Conservation (phyloP, 495 filamentous ascomycete genomes). For the Podospora fimiseda region DNA sequence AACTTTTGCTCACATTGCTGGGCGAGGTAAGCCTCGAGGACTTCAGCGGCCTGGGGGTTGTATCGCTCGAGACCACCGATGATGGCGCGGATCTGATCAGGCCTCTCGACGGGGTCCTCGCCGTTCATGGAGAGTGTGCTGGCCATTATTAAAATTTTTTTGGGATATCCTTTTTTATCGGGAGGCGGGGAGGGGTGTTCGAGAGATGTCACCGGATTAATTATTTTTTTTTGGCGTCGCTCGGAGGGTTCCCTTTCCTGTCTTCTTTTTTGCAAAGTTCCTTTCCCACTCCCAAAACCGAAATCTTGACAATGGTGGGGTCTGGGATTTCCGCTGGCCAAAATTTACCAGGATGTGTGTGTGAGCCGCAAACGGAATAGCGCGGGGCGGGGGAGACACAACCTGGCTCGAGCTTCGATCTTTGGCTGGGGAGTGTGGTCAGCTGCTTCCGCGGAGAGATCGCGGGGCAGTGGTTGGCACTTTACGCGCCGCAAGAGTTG, state of each 20-base stretch:
- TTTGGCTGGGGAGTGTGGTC: constrained; percentile 12
- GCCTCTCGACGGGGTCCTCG: constrained; percentile 59
- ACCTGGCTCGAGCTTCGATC: background rate
- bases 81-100: constrained; percentile 83
- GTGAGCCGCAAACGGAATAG: constrained; percentile 21
- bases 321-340: constrained; percentile 16
- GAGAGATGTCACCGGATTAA: too few species aligned
- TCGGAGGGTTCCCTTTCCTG: constrained; percentile 16
- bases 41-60: constrained; percentile 90
- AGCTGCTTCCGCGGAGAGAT: constrained; percentile 25
- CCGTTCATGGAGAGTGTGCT: constrained; percentile 43
- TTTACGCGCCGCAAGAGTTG: constrained; percentile 3
- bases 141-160: background rate
- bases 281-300: constrained; percentile 2
- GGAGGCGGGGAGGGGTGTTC: constrained; percentile 14
- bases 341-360: constrained; percentile 21
- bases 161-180: constrained; percentile 12
- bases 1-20: constrained; percentile 93
- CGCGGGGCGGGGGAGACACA: background rate
- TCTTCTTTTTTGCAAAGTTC: background rate
- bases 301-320: constrained; percentile 24
- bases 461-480: constrained; percentile 13
- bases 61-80: constrained; percentile 95
- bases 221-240: too few species aligned
- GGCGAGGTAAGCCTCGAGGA: constrained; percentile 91